Evolutionary conservation across 805 yeast species (phyloP).

Genomic region (Helenozyma baotianmanensis): DNA sequence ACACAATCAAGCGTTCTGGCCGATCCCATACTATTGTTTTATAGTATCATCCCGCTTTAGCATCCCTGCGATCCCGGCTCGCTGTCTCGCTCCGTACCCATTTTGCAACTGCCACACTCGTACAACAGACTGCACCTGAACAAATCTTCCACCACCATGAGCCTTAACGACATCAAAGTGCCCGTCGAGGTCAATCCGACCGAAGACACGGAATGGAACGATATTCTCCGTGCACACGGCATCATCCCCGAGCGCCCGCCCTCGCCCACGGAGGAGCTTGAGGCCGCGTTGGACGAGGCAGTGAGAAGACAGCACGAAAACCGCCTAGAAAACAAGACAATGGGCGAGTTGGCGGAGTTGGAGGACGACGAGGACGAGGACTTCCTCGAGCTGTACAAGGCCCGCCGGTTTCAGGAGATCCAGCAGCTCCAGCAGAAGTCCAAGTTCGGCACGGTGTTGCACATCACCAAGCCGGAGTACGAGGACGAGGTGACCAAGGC

Average conservation of each 20-base stretch:
- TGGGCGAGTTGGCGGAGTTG: constrained; percentile 79
- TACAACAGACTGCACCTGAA: too few species aligned
- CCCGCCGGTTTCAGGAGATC: constrained; percentile 73
- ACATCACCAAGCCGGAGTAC: constrained; percentile 85
- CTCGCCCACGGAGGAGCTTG: constrained; percentile 81
- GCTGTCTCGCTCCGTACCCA: too few species aligned
- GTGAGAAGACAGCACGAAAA: constrained; percentile 74
- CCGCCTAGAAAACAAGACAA: constrained; percentile 67
- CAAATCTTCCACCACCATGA: constrained; percentile 11
- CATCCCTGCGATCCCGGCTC: too few species aligned
- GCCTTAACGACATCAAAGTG: constrained; percentile 47
- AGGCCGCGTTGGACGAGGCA: constrained; percentile 84
- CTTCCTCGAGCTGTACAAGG: constrained; percentile 71
- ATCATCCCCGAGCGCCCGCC: constrained; percentile 89
- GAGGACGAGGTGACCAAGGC: constrained; percentile 80
- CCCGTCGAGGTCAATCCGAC: constrained; percentile 88
- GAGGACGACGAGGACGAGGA: constrained; percentile 95
- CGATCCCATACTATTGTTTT: too few species aligned
- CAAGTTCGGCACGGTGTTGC: constrained; percentile 70
- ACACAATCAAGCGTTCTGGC: too few species aligned
- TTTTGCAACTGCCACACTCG: too few species aligned
- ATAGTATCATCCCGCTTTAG: too few species aligned
- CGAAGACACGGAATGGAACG: constrained; percentile 99
- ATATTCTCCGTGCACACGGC: constrained; percentile 83
- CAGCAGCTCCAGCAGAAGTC: constrained; percentile 52